Percentiles rank a stretch among this genome's conserved stretches.
phyloP scores from a whole-genome alignment of 2,329 filamentous ascomycete species.

The Cladobotryum mycophilum region DNA sequence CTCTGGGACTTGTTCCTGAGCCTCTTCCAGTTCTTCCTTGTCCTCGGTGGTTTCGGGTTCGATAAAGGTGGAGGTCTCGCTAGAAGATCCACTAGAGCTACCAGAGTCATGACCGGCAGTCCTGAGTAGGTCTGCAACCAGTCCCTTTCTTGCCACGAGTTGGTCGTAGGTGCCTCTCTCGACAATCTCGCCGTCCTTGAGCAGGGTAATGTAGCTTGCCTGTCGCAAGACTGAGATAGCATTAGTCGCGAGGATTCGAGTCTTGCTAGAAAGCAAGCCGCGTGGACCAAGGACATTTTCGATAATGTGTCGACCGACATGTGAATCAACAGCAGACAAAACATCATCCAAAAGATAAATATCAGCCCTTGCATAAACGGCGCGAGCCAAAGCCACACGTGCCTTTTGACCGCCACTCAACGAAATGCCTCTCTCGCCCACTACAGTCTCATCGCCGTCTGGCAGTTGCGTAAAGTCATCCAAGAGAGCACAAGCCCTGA shows the following conservation, averaged over 20 bases:
- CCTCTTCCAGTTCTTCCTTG: conserved; percentile 66
- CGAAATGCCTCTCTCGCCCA: conserved; percentile 94
- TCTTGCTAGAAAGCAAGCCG: conserved; percentile 78
- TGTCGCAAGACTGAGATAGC: conserved; percentile 86
- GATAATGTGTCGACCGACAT: conserved; percentile 91
- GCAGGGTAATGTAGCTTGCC: conserved; percentile 79
- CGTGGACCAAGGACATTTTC: conserved; percentile 84
- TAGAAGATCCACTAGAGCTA: conserved; percentile 40
- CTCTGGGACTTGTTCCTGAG: conserved; percentile 69
- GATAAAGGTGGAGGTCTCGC: conserved; percentile 53
- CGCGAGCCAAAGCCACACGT: conserved; percentile 81
- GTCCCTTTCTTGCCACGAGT: conserved; percentile 87
- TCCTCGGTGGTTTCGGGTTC: conserved; percentile 47
- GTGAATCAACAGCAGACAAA: conserved; percentile 94
- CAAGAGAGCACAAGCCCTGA: conserved; percentile 81
- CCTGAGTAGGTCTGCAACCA: conserved; percentile 77
- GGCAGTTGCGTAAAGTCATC: conserved; percentile 91
- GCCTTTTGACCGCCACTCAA: conserved; percentile 95
- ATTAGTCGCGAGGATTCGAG: conserved; percentile 89
- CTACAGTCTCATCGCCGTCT: conserved; percentile 93
- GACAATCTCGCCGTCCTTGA: conserved; percentile 75
- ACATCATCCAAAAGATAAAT: conserved; percentile 93
- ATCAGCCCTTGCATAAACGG: conserved; percentile 95
- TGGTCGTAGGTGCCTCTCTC: conserved; percentile 89
- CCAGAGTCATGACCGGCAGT: conserved; percentile 58